These are phyloP conservation scores for Neckera pumila DNA, from an alignment of 225 moss, liverwort and hornwort species.

Conservation along the genomic window DNA sequence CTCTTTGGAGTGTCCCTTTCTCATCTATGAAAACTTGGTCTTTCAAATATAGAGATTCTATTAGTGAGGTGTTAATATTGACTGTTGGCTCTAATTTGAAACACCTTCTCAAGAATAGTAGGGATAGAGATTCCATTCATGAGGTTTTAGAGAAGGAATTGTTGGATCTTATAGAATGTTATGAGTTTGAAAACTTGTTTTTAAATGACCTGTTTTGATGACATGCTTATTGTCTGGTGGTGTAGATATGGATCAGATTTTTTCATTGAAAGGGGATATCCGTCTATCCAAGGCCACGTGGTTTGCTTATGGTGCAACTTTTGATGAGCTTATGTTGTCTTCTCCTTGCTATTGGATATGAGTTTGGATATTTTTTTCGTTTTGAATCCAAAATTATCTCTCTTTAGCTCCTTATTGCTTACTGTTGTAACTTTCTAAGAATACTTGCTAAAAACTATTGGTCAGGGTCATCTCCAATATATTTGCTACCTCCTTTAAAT, in stretches of 20 bases:
- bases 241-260: constrained; percentile 36
- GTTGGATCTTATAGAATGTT: not conserved
- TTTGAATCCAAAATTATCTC: not conserved
- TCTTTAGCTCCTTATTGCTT: not conserved
- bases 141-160: rapidly evolving
- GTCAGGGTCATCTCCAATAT: not conserved
- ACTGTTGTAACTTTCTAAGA: not conserved
- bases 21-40: not conserved
- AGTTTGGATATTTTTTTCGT: not conserved
- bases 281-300: constrained; percentile 23
- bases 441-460: not conserved
- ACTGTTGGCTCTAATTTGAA: no score
- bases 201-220: not conserved
- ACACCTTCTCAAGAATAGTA: no score
- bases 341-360: constrained; percentile 31
- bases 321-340: constrained; percentile 34
- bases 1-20: not conserved
- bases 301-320: constrained; percentile 26
- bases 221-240: not conserved
- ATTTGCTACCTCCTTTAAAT: not conserved
- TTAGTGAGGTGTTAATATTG: not conserved
- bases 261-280: constrained; percentile 16
- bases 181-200: not conserved
- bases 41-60: no score
- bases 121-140: not conserved